phyloP scores from a whole-genome alignment of 441 rosid genomes.

The Jatropha podagrica region DNA sequence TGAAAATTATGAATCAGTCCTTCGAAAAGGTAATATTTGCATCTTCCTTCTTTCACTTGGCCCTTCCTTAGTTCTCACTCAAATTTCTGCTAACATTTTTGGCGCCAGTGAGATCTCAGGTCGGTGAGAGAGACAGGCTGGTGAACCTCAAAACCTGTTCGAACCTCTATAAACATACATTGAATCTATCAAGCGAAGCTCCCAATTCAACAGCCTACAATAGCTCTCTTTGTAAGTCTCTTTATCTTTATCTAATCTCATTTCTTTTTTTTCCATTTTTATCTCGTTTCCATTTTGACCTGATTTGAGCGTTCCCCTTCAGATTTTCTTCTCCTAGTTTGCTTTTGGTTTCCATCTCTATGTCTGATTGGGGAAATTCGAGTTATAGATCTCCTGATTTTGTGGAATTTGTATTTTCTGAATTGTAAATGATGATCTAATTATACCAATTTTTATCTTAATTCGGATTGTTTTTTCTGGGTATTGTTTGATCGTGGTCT shows the following conservation, averaged over 20 bases:
- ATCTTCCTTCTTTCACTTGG: too few species aligned
- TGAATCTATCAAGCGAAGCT: neutral
- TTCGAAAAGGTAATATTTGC: too few species aligned
- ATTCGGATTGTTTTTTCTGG: too few species aligned
- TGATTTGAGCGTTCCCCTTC: neutral
- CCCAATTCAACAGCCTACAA: neutral
- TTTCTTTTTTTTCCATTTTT: neutral
- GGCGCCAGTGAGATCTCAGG: constrained; percentile 10
- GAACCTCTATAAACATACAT: constrained; percentile 3
- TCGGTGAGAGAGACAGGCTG: constrained; percentile 16
- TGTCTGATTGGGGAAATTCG: neutral
- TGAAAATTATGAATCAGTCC: too few species aligned
- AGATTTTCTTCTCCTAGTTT: neutral
- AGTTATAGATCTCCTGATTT: neutral
- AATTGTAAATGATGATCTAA: neutral
- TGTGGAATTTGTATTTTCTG: neutral
- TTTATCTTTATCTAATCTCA: neutral
- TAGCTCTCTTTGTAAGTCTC: neutral
- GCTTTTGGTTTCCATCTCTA: neutral
- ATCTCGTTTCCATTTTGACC: neutral
- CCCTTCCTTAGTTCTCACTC: too few species aligned
- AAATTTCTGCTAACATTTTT: too few species aligned
- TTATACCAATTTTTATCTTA: too few species aligned
- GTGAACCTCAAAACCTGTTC: constrained; percentile 9
- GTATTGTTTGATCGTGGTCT: too few species aligned